phyloP scores from a whole-genome alignment of 1,284 basidiomycete species.

The Microstroma glucosiphilum region DNA sequence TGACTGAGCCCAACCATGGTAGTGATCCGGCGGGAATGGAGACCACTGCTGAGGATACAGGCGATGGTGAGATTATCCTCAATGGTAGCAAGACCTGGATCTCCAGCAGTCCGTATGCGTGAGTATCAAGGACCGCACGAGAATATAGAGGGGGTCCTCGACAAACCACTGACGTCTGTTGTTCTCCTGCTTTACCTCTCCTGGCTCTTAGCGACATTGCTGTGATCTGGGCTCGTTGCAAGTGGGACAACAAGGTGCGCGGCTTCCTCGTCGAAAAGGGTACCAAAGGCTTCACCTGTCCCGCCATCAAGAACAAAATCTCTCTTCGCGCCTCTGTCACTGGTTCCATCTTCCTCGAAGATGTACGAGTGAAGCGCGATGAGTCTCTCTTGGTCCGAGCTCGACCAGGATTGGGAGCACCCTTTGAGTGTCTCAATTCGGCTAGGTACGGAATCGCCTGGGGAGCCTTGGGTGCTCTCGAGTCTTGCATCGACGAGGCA shows the following conservation, averaged over 20 bases:
- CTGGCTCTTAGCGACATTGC: conserved; percentile 57
- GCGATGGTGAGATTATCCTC: conserved; percentile 70
- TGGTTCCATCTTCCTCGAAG: conserved; percentile 78
- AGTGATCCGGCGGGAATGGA: conserved; percentile 92
- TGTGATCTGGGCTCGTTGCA: conserved; percentile 88
- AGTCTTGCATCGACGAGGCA: conserved; percentile 76
- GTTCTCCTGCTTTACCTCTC: not conserved
- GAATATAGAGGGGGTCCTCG: too few species aligned
- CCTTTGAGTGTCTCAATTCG: conserved; percentile 45
- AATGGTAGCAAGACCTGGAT: conserved; percentile 97
- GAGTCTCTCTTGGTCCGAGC: conserved; percentile 36
- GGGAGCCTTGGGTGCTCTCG: conserved; percentile 59
- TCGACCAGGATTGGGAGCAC: conserved; percentile 37
- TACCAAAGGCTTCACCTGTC: conserved; percentile 73
- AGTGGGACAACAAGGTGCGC: conserved; percentile 84
- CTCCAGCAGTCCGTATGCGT: conserved; percentile 58
- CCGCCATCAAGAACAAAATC: conserved; percentile 86
- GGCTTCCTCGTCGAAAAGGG: conserved; percentile 93
- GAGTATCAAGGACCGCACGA: conserved; percentile 9
- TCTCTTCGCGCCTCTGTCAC: conserved; percentile 83
- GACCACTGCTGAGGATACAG: conserved; percentile 73
- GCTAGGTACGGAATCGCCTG: conserved; percentile 43
- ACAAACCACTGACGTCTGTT: not conserved
- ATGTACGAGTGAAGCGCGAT: conserved; percentile 33
- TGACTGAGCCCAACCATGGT: conserved; percentile 95